phyloP scores from a whole-genome alignment of 2,329 filamentous ascomycete species.

The Xylariaceae sp. region DNA sequence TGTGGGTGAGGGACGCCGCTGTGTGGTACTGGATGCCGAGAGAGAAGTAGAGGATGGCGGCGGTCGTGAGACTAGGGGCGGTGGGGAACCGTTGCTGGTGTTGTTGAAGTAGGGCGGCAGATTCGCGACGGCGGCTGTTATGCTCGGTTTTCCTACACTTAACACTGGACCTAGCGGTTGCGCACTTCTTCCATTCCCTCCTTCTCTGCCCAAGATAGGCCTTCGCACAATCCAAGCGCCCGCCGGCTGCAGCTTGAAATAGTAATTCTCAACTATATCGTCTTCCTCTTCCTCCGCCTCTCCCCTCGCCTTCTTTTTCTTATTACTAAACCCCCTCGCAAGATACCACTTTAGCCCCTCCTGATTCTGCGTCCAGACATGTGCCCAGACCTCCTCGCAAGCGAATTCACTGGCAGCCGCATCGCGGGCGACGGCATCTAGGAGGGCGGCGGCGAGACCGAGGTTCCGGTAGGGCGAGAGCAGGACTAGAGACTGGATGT shows the following conservation, averaged over 20 bases:
- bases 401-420: conserved; percentile 35
- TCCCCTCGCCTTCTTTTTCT: too few relatives aligned
- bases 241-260: conserved; percentile 57
- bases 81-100: conserved; percentile 23
- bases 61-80: too few relatives aligned
- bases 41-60: too few relatives aligned
- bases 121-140: conserved; percentile 30
- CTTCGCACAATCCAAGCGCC: conserved; percentile 58
- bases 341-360: conserved; percentile 62
- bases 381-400: conserved; percentile 53
- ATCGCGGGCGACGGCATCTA: conserved; percentile 49
- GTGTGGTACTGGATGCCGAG: conserved; percentile 16
- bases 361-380: conserved; percentile 65
- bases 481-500: conserved; percentile 61
- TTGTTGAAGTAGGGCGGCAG: conserved; percentile 32
- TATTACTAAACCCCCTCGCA: conserved; percentile 53
- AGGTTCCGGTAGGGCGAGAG: conserved; percentile 60
- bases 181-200: conserved; percentile 7
- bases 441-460: conserved; percentile 54
- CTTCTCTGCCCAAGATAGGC: conserved; percentile 32
- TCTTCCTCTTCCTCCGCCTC: conserved; percentile 41
- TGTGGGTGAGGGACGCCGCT: not conserved
- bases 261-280: conserved; percentile 58
- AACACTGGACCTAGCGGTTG: not conserved
- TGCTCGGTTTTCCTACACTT: conserved; percentile 16